Evolutionary conservation across 495 filamentous ascomycete genomes (phyloP), one percentile per base, ranked within the genome.

Genomic region (Xylaria acuta): DNA sequence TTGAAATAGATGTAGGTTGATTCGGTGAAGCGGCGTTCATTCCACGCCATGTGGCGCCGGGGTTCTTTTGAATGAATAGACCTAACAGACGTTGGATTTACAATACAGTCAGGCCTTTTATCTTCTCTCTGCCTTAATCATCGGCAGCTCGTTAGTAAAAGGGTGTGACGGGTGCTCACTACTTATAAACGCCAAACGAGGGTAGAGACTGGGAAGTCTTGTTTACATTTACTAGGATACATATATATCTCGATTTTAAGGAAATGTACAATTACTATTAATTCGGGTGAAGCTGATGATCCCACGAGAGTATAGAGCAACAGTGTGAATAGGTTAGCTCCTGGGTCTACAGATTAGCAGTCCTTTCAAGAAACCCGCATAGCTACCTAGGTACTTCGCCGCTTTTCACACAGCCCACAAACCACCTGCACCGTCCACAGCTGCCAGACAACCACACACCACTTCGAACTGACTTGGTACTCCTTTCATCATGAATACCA

Each of bases 1-100:
- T 54, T 54, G 25, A 5, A 54, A 30, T 54, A 54, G 51, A 54
- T 54, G 51, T 30, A 54, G 51, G 22, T 54, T 25, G 51, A 54
- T 53, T 53, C 49, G 25, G 51, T 54, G 51, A 16, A 27, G 49
- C 45, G 45, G 45, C 45, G 45, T 49, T 53, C 22, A 22, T 27
- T 53, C 8, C 51, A 54, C 25, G 51, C 20, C 22, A 54, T 12
- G 12, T 3, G 51, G 51, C 22, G 51, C n/a, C 3, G 25, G 25
- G 51, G 12, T 54, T 54, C 25, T 54, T 54, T 54, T 54, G 51
- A 30, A 22, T 54, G 30, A 22, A 49, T 49, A 49, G 51, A 54
- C 30, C 30, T 16, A 30, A 54, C 25, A 30, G 25, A 54, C n/a
- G 49, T 8, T 9, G n/a, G 11, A 12, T 51, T n/a, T 51, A 25